Evolutionary conservation across 2,329 filamentous ascomycete genomes (phyloP).

Genomic region (Colletotrichum sp.): DNA sequence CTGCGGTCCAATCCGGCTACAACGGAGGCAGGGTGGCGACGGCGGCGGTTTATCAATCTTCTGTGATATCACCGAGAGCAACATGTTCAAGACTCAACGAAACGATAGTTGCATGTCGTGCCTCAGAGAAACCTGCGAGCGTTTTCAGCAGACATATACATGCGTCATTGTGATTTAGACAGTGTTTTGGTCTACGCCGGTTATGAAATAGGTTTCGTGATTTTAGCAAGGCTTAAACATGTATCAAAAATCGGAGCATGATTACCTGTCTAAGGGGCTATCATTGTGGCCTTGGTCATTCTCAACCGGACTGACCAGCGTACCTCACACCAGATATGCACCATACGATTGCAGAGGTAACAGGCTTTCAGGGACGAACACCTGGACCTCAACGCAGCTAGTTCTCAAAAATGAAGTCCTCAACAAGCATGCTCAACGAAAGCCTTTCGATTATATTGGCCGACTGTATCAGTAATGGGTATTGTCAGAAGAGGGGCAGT

Average conservation of each 20-base stretch:
- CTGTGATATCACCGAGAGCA: neutral
- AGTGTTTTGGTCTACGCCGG: neutral
- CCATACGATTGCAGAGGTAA: rapidly evolving
- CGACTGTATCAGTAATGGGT: neutral
- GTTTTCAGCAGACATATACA: neutral
- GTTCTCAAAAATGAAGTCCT: neutral
- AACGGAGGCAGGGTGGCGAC: neutral
- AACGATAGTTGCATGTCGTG: neutral
- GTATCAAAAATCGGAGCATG: neutral
- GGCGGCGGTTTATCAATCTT: neutral
- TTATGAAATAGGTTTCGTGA: neutral
- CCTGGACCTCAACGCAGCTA: neutral
- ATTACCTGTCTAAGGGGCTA: neutral
- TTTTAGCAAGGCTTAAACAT: neutral
- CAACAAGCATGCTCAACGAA: neutral
- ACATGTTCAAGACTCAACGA: neutral
- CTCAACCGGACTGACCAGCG: neutral
- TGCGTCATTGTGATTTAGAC: neutral
- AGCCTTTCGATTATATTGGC: neutral
- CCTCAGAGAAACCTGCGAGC: neutral
- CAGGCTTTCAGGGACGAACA: neutral
- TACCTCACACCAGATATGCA: neutral
- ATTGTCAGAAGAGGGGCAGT: neutral
- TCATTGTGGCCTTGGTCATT: neutral
- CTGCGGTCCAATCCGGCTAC: neutral